phyloP scores from a whole-genome alignment of 495 filamentous ascomycete species.

The Usnea hakonensis region DNA sequence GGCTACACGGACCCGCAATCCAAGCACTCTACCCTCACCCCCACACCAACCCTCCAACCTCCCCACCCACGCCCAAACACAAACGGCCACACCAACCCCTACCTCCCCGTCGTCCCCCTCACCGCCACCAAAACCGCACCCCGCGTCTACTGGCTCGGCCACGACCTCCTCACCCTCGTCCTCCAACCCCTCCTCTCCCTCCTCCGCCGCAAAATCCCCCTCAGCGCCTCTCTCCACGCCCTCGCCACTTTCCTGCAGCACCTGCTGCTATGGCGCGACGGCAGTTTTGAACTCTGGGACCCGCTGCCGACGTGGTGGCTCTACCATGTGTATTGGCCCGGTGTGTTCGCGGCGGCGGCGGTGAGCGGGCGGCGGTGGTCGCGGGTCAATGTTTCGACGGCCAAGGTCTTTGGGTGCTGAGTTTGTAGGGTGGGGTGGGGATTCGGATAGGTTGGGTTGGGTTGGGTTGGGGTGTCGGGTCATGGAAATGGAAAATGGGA shows the following conservation, averaged over 20 bases:
- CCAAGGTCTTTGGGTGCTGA: slow-evolving; percentile 45
- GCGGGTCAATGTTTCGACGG: slow-evolving; percentile 52
- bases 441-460: not conserved
- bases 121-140: not conserved
- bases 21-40: too few species aligned
- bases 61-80: not conserved
- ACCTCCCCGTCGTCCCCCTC: not conserved
- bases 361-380: slow-evolving; percentile 43
- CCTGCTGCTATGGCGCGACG: slow-evolving; percentile 51
- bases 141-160: slow-evolving; percentile 49
- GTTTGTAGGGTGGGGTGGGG: not conserved
- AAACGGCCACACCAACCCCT: slow-evolving; percentile 1
- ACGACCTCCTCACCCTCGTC: slow-evolving; percentile 48
- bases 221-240: slow-evolving; percentile 4
- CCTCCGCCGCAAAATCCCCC: slow-evolving; percentile 11
- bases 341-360: slow-evolving; percentile 34
- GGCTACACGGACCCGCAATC: not conserved
- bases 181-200: slow-evolving; percentile 36
- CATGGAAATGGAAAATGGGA: too few species aligned
- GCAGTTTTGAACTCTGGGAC: slow-evolving; percentile 52
- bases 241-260: slow-evolving; percentile 34
- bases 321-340: slow-evolving; percentile 57
- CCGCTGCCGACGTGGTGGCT: slow-evolving; percentile 50
- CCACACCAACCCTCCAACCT: too few species aligned
- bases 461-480: not conserved